Evolutionary conservation across 176 grass and related monocot species (phyloP).

Genomic region (Juncus effusus): DNA sequence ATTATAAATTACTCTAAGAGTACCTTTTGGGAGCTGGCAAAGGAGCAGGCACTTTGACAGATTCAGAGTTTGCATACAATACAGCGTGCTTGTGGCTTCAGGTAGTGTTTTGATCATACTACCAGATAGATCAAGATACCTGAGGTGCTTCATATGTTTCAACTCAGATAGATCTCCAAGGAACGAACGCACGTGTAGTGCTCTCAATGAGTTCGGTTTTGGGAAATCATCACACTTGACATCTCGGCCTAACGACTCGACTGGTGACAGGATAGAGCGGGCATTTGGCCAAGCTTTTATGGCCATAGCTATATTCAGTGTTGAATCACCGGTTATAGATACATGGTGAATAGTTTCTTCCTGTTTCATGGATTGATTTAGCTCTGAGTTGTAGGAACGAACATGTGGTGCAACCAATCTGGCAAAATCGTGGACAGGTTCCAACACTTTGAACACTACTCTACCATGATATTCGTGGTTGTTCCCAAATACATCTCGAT

Average conservation of each 20-base stretch:
- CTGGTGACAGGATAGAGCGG: not conserved
- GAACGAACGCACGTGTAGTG: not conserved
- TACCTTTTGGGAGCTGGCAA: not conserved
- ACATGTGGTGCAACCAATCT: too few relatives aligned
- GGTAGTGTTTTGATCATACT: slow-evolving; percentile 8
- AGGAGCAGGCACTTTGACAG: slow-evolving; percentile 1
- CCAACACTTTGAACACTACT: not conserved
- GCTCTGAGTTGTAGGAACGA: not conserved
- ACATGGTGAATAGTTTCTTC: not conserved
- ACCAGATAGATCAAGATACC: slow-evolving; percentile 15
- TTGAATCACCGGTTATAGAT: slow-evolving; percentile 9
- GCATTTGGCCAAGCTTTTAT: not conserved
- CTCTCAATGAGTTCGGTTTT: not conserved
- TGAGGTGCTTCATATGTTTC: slow-evolving; percentile 10
- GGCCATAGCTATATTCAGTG: not conserved
- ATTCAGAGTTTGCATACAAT: slow-evolving; percentile 8
- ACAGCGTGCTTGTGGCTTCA: not conserved
- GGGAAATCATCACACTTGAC: not conserved
- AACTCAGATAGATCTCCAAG: not conserved
- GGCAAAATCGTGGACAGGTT: not conserved
- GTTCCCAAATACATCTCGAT: not conserved
- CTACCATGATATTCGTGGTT: not conserved
- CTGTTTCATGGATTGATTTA: not conserved
- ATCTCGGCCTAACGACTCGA: not conserved
- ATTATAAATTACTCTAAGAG: too few relatives aligned